Evolutionary conservation across 2,329 filamentous ascomycete species (phyloP).

Genomic region (Dactylellina leptospora): DNA sequence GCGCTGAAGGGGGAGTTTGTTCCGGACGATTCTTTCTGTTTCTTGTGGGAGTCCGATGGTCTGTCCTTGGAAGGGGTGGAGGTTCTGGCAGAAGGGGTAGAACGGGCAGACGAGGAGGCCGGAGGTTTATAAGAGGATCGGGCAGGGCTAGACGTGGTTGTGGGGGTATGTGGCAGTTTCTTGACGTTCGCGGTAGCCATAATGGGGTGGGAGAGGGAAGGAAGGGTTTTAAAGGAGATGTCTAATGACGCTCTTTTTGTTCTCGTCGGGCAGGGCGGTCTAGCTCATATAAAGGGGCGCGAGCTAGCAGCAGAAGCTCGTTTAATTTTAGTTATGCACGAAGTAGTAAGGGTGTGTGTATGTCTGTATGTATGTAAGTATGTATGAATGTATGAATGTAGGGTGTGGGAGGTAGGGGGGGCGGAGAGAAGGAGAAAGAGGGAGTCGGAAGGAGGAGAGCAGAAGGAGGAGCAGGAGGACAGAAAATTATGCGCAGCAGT

Average conservation of each 20-base stretch:
- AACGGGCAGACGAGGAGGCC: conserved; percentile 24
- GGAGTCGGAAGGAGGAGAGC: not conserved
- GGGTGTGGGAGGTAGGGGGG: not conserved
- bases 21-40: conserved; percentile 33
- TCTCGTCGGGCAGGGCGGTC: conserved; percentile 5
- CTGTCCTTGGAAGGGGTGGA: conserved; percentile 50
- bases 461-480: not conserved
- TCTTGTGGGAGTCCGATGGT: conserved; percentile 10
- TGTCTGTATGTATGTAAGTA: not conserved
- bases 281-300: conserved; percentile 7
- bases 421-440: not conserved
- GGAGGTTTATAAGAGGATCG: conserved; percentile 53
- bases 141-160: conserved; percentile 46
- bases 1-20: conserved; percentile 56
- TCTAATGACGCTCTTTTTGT: conserved; percentile 5
- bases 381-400: not conserved
- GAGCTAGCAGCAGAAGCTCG: not conserved
- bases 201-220: conserved; percentile 2
- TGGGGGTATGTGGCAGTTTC: conserved; percentile 50
- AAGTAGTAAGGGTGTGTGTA: not conserved
- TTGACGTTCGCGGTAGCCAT: conserved; percentile 54
- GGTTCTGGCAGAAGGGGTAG: conserved; percentile 23
- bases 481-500: conserved; percentile 14
- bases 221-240: conserved; percentile 9
- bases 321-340: not conserved